These are phyloP conservation scores for Penicillium longicatenatum DNA, from an alignment of 495 filamentous ascomycete genomes.

Conservation along the genomic window DNA sequence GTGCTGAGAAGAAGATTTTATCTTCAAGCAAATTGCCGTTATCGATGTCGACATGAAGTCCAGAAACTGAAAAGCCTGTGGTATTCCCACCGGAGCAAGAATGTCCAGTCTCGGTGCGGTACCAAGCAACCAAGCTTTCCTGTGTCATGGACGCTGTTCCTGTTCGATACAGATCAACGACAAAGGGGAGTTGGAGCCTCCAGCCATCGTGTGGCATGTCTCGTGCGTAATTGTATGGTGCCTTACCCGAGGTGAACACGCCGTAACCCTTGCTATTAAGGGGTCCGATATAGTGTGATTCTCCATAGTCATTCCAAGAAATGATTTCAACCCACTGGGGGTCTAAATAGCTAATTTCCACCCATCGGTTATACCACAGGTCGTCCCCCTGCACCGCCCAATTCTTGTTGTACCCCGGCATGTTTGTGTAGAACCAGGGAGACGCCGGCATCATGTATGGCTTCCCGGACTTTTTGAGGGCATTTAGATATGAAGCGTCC, in stretches of 20 bases:
- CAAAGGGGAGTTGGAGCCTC: slow-evolving; percentile 59
- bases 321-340: slow-evolving; percentile 63
- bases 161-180: slow-evolving; percentile 64
- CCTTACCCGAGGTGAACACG: slow-evolving; percentile 44
- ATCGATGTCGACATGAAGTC: slow-evolving; percentile 13
- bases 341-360: slow-evolving; percentile 64
- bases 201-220: slow-evolving; percentile 57
- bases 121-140: slow-evolving; percentile 64
- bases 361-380: slow-evolving; percentile 76
- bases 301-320: slow-evolving; percentile 76
- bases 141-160: slow-evolving; percentile 46
- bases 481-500: slow-evolving; percentile 55
- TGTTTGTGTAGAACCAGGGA: slow-evolving; percentile 75
- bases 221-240: slow-evolving; percentile 53
- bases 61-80: slow-evolving; percentile 33
- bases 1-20: slow-evolving; percentile 41
- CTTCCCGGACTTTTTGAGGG: slow-evolving; percentile 45
- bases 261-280: slow-evolving; percentile 40
- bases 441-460: slow-evolving; percentile 80
- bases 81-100: slow-evolving; percentile 38
- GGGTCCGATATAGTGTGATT: slow-evolving; percentile 73
- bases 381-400: slow-evolving; percentile 73
- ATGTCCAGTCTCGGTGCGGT: slow-evolving; percentile 50
- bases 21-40: slow-evolving; percentile 29
- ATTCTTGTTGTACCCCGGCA: slow-evolving; percentile 70